phyloP scores from a whole-genome alignment of 768 basidiomycete genomes.

The Daedaleopsis nitida region DNA sequence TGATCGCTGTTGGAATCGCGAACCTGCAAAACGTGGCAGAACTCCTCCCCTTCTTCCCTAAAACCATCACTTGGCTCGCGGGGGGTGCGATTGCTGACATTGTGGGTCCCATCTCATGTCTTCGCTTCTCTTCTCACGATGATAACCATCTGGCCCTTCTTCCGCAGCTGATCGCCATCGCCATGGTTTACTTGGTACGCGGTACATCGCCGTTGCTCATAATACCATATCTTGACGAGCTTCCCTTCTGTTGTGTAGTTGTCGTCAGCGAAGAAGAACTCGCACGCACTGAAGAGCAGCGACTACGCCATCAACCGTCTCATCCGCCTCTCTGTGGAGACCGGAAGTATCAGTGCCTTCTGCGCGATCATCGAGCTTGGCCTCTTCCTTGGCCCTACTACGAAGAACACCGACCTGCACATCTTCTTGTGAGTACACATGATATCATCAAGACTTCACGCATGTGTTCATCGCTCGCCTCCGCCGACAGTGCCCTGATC shows the following conservation, averaged over 20 bases:
- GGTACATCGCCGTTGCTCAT: not conserved
- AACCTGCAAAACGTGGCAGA: not conserved
- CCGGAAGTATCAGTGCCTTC: not conserved
- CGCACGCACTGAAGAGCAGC: not conserved
- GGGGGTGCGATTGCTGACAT: not conserved
- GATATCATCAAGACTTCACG: too few relatives aligned
- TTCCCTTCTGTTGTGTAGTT: not conserved
- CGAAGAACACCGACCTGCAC: not conserved
- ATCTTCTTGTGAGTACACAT: not conserved
- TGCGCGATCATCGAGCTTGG: conserved; percentile 1
- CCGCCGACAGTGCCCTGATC: not conserved
- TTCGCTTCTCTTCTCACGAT: not conserved
- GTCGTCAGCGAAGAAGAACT: not conserved
- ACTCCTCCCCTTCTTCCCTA: not conserved
- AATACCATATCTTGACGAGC: not conserved
- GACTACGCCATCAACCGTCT: not conserved
- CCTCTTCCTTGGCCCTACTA: not conserved
- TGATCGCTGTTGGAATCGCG: not conserved
- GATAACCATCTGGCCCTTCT: not conserved
- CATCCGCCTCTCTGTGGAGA: conserved; percentile 1
- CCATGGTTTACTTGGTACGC: conserved; percentile 2
- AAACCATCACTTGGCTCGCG: not conserved
- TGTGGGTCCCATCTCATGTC: not conserved
- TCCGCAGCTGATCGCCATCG: not conserved
- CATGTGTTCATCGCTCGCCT: not conserved